A percentile compares a stretch with the other conserved stretches of the same genome.
Conservation (phyloP, 164 flowering plant genomes). For the Buxus sempervirens region DNA sequence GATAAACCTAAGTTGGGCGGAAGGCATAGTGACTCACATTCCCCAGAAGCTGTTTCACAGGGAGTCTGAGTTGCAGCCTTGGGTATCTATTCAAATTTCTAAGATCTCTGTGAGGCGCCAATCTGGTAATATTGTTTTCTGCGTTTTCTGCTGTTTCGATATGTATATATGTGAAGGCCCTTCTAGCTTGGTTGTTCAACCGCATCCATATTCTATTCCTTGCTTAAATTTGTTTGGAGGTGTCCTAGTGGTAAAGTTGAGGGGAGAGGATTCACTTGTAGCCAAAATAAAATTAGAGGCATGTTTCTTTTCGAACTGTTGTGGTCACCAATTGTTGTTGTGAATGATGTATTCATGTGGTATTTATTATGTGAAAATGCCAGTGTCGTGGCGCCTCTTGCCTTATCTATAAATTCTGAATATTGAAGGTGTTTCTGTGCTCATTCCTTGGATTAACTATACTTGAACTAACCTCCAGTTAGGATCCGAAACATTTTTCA, state of each 20-base stretch:
- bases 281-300: conserved; percentile 14
- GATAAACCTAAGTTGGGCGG: conserved; percentile 30
- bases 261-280: conserved; percentile 5
- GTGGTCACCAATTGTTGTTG: conserved; percentile 4
- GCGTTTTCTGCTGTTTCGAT: conserved; percentile 7
- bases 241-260: conserved; percentile 2
- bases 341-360: too few species aligned
- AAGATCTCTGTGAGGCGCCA: conserved; percentile 2
- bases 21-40: conserved; percentile 20
- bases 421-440: too few species aligned
- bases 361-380: conserved; percentile 12
- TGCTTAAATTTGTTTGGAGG: not conserved
- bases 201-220: conserved; percentile 4
- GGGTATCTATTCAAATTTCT: conserved; percentile 5
- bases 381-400: not conserved
- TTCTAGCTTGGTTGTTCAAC: too few species aligned
- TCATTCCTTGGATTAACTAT: too few species aligned
- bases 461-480: too few species aligned
- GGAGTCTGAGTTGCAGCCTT: conserved; percentile 18
- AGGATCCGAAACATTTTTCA: too few species aligned
- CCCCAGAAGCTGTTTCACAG: conserved; percentile 19
- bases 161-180: conserved; percentile 20
- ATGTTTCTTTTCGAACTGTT: too few species aligned
- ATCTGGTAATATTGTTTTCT: not conserved
- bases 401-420: too few species aligned